Percentiles rank a stretch among this genome's conserved stretches.
Evolutionary conservation across 148 eudicot genomes (phyloP).

Genomic region (Fagopyrum tataricum): DNA sequence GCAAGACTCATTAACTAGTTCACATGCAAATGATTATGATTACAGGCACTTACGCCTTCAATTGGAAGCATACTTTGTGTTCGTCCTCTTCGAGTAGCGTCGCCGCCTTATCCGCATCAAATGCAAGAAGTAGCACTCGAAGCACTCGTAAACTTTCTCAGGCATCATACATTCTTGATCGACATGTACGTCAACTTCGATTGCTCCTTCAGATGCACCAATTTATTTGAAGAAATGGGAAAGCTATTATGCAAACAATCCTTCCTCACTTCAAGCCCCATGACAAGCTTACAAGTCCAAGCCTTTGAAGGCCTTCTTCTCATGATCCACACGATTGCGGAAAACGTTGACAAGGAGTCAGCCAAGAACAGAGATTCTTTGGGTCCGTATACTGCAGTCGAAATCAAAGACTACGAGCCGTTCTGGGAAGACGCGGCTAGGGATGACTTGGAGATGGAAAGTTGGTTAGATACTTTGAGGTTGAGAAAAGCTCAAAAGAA

Average conservation of each 20-base stretch:
- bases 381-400: conserved; percentile 51
- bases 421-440: conserved; percentile 77
- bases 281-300: conserved; percentile 72
- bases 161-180: conserved; percentile 65
- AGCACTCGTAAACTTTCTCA: conserved; percentile 69
- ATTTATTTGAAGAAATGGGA: conserved; percentile 69
- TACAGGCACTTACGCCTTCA: conserved; percentile 75
- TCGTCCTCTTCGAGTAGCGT: conserved; percentile 51
- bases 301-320: conserved; percentile 77
- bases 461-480: conserved; percentile 50
- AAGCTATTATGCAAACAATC: conserved; percentile 73
- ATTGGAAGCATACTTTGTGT: conserved; percentile 81
- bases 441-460: conserved; percentile 32
- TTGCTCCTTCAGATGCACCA: conserved; percentile 48
- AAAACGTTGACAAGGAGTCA: conserved; percentile 50
- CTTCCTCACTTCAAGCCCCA: conserved; percentile 44
- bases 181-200: conserved; percentile 79
- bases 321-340: conserved; percentile 73
- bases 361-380: conserved; percentile 20
- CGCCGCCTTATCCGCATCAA: conserved; percentile 31
- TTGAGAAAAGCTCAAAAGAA: conserved; percentile 65
- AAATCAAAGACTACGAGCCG: conserved; percentile 43
- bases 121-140: conserved; percentile 84
- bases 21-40: too few species aligned
- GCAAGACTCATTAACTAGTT: too few species aligned